Evolutionary conservation across 2,329 filamentous ascomycete genomes (phyloP).

Genomic region (Clarireedia paspali): DNA sequence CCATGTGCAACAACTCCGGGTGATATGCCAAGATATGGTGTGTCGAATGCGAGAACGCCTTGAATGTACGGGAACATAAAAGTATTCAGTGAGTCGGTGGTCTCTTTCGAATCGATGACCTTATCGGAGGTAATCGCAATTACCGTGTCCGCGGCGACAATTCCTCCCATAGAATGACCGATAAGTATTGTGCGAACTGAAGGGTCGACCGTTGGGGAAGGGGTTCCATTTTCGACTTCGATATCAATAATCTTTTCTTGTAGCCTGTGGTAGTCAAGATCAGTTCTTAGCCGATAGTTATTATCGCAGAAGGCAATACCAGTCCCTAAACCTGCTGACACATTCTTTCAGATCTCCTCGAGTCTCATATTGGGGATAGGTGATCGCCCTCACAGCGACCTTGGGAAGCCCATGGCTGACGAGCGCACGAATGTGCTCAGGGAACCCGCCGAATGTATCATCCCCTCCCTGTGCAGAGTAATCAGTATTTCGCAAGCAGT

Average conservation of each 20-base stretch:
- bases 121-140: constrained; percentile 49
- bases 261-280: constrained; percentile 47
- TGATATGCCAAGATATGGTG: constrained; percentile 77
- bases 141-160: constrained; percentile 84
- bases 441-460: constrained; percentile 69
- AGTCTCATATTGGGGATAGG: constrained; percentile 82
- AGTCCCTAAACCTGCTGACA: constrained; percentile 67
- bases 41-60: constrained; percentile 88
- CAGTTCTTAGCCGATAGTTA: not conserved
- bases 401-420: constrained; percentile 61
- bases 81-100: constrained; percentile 33
- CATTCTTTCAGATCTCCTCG: constrained; percentile 65
- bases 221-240: constrained; percentile 73
- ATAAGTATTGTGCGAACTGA: constrained; percentile 75
- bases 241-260: constrained; percentile 90
- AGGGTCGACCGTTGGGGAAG: constrained; percentile 79
- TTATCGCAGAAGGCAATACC: constrained; percentile 36
- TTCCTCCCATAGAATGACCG: constrained; percentile 88
- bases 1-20: constrained; percentile 78
- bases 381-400: constrained; percentile 56
- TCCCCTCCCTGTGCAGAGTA: constrained; percentile 54
- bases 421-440: constrained; percentile 60
- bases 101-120: constrained; percentile 16
- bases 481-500: not conserved
- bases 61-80: constrained; percentile 94